Evolutionary conservation across 2,329 filamentous ascomycete genomes (phyloP), one percentile per base, ranked within the genome.

Genomic region (Ophiostoma perfectum): DNA sequence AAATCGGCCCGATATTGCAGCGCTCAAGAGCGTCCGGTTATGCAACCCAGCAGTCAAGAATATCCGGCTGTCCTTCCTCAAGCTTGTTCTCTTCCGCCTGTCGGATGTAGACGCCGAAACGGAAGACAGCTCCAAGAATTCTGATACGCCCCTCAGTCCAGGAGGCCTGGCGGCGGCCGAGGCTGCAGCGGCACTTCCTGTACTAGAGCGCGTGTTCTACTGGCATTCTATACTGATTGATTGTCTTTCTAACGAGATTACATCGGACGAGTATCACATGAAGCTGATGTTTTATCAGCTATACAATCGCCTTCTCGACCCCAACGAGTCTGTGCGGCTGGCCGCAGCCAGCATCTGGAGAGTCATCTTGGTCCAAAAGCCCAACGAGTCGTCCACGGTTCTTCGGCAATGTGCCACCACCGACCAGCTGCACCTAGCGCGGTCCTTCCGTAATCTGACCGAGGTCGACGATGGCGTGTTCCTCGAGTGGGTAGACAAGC

Each of bases 211-310:
- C 75, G 86, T 99, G 74, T 87, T 92, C 0, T 98, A 97, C 77
- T 99, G 95, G 95, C 95, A 98, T 76, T 93, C 92, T 27, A 91
- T 97, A 18, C 87, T 99, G 16, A 81, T 99, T 16, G 89, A 88
- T 2, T 87, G 89, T 4, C 87, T 95, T 16, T 90, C 91, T 3
- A 83, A 63, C 9, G 86, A 6, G 4, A 36, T 67, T 12, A 89
- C 91, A 4, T 83, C 58, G 2, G 92, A 97, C 62, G 87, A 91
- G n/a, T 88, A 92, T 9, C 91, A 91, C 74, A 85, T 97, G 74
- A 90, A 90, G 71, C 83, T 97, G 45, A 86, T 98, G 58, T 97
- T 93, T 82, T 98, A 97, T 74, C 87, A 97, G 70, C 86, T 99
- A 3, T 99, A 98, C 76, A 88, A 89, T 7, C 96, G 96, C 76